Conservation (phyloP, 2,329 filamentous ascomycete species). For the Dothiorella sarmentorum region DNA sequence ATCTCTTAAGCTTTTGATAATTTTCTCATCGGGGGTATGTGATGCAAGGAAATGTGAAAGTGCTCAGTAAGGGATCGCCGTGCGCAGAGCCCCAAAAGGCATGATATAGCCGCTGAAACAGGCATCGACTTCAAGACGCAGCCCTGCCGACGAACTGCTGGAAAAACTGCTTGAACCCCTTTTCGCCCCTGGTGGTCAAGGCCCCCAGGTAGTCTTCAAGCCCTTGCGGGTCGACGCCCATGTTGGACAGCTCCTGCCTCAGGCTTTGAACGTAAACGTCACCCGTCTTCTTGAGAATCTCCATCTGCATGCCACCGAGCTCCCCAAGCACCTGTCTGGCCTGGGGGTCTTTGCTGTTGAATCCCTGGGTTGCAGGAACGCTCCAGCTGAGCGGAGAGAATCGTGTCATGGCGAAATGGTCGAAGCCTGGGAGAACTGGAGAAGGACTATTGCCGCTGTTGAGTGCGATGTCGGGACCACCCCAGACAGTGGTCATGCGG, state of each 20-base stretch:
- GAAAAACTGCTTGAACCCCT: conserved; percentile 18
- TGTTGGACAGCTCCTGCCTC: conserved; percentile 60
- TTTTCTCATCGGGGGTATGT: conserved; percentile 7
- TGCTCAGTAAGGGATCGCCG: background rate
- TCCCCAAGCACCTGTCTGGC: conserved; percentile 84
- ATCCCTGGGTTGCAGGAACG: conserved; percentile 72
- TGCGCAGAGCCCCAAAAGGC: background rate
- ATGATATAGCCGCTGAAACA: background rate
- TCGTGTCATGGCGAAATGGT: conserved; percentile 80
- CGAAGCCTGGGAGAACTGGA: conserved; percentile 73
- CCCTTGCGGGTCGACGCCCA: conserved; percentile 63
- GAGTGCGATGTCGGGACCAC: conserved; percentile 64
- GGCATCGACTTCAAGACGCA: background rate
- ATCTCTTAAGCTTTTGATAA: conserved; percentile 11
- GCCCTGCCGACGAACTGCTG: conserved; percentile 16
- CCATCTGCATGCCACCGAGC: conserved; percentile 81
- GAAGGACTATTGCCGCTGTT: conserved; percentile 23
- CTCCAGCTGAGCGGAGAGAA: conserved; percentile 92
- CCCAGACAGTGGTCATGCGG: conserved; percentile 85
- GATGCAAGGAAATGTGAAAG: conserved; percentile 4
- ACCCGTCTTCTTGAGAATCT: conserved; percentile 86
- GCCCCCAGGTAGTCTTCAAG: conserved; percentile 62
- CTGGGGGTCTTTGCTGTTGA: conserved; percentile 84
- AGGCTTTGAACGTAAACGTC: conserved; percentile 72
- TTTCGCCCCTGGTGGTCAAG: conserved; percentile 29